Percentiles rank a stretch among this genome's conserved stretches.
These are phyloP conservation scores for Trapa bicornis DNA, from an alignment of 345 rosid species.

Conservation along the genomic window DNA sequence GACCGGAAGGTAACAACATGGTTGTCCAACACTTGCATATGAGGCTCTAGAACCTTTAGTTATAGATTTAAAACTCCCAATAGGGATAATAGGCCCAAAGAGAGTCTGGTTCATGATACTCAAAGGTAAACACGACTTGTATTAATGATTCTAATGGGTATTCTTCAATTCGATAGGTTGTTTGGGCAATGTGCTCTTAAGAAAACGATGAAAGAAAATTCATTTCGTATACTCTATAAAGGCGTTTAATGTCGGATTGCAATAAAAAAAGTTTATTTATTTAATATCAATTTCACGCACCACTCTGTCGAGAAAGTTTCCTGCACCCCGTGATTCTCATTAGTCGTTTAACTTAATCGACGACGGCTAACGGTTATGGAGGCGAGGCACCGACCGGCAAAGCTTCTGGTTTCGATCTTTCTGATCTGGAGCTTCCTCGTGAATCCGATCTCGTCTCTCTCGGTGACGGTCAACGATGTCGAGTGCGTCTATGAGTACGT, in stretches of 20 bases:
- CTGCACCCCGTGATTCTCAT: neutral
- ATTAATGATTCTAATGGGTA: no score
- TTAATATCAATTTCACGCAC: neutral
- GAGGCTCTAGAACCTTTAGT: no score
- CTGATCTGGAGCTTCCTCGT: slow-evolving; percentile 2
- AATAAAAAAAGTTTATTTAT: no score
- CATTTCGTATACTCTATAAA: neutral
- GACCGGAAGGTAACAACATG: no score
- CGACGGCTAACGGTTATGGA: slow-evolving; percentile 1
- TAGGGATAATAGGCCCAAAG: slow-evolving; percentile 9
- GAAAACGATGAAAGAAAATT: neutral
- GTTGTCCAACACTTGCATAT: no score
- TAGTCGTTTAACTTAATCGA: neutral
- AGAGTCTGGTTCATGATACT: no score
- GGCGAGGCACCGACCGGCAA: neutral
- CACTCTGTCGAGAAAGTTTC: no score
- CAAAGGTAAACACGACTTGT: no score
- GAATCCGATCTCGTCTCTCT: slow-evolving; percentile 32
- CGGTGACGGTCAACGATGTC: slow-evolving; percentile 75
- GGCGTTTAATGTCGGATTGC: no score
- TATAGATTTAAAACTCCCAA: no score
- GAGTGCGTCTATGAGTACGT: slow-evolving; percentile 95
- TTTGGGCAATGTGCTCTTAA: no score
- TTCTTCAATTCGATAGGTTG: no score
- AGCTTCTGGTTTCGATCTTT: neutral